Evolutionary conservation across 2,329 filamentous ascomycete species (phyloP).

Genomic region (Colletotrichum musicola): DNA sequence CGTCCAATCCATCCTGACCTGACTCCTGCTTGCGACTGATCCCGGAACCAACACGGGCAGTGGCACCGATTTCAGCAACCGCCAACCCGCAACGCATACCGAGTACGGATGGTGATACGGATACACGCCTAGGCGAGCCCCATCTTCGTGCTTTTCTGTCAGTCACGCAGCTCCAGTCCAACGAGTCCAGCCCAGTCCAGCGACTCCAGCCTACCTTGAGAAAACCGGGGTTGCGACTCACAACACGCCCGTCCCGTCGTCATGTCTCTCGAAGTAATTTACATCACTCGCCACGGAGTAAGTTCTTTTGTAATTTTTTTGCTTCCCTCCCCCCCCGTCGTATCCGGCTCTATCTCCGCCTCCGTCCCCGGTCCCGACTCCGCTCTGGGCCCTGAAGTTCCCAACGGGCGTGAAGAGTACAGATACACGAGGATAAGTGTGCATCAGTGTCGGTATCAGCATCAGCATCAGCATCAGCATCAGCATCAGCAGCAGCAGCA

Average conservation of each 20-base stretch:
- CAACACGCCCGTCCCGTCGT: constrained; percentile 8
- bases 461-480: no score
- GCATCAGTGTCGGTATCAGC: no score
- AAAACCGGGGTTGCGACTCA: background rate
- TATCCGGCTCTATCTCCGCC: constrained; percentile 31
- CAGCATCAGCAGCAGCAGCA: no score
- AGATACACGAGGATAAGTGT: background rate
- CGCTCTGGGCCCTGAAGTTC: constrained; percentile 1
- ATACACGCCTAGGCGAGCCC: background rate
- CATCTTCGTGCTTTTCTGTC: background rate
- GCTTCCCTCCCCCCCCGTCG: background rate
- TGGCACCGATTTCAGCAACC: background rate
- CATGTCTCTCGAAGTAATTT: constrained; percentile 79
- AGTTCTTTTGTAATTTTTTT: constrained; percentile 51
- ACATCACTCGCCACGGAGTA: constrained; percentile 82
- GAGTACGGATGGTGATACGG: constrained; percentile 4
- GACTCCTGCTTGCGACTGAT: background rate
- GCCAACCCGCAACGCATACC: background rate
- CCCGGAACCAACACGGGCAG: constrained; percentile 6
- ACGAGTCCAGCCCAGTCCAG: background rate
- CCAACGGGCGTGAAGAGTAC: constrained; percentile 14
- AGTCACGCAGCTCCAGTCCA: background rate
- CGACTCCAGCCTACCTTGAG: no score
- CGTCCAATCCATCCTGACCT: constrained; percentile 1
- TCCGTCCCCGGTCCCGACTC: constrained; percentile 25